These are phyloP conservation scores for Cubamyces sp. DNA, from an alignment of 768 basidiomycete genomes.

Conservation along the genomic window DNA sequence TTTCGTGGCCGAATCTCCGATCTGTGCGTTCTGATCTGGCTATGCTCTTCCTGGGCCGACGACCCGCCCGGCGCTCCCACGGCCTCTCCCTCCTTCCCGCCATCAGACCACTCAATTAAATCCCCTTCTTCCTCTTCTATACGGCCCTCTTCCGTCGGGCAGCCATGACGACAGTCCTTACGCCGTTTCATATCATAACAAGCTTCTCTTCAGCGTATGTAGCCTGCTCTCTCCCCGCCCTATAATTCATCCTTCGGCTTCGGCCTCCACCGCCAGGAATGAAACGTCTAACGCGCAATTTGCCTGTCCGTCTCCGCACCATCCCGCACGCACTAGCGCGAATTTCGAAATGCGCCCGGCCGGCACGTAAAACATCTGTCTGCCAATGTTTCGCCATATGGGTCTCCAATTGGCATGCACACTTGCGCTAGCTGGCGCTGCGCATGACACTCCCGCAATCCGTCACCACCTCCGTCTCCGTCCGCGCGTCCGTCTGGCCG, in stretches of 20 bases:
- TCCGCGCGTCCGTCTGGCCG: not conserved
- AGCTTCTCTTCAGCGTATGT: not conserved
- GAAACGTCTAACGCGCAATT: not conserved
- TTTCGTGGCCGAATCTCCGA: constrained; percentile 24
- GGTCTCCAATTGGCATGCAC: not conserved
- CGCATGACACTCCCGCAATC: not conserved
- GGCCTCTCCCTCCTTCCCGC: constrained; percentile 2
- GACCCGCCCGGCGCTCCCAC: constrained; percentile 5
- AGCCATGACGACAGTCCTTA: constrained; percentile 16
- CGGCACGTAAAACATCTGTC: constrained; percentile 15
- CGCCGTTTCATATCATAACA: constrained; percentile 1
- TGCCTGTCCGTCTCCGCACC: not conserved
- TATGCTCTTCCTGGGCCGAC: constrained; percentile 15
- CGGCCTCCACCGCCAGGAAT: not conserved
- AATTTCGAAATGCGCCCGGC: not conserved
- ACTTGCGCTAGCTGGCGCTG: not conserved
- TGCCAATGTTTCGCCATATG: constrained; percentile 19
- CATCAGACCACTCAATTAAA: constrained; percentile 8
- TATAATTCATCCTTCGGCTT: not conserved
- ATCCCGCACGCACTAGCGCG: not conserved
- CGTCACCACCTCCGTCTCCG: not conserved
- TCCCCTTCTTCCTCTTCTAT: too few species aligned
- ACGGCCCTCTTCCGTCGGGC: not conserved
- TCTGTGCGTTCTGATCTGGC: constrained; percentile 10
- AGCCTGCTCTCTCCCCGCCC: not conserved